Conservation (phyloP, 768 basidiomycete species). For the Xerocomus brunneocitrinus region DNA sequence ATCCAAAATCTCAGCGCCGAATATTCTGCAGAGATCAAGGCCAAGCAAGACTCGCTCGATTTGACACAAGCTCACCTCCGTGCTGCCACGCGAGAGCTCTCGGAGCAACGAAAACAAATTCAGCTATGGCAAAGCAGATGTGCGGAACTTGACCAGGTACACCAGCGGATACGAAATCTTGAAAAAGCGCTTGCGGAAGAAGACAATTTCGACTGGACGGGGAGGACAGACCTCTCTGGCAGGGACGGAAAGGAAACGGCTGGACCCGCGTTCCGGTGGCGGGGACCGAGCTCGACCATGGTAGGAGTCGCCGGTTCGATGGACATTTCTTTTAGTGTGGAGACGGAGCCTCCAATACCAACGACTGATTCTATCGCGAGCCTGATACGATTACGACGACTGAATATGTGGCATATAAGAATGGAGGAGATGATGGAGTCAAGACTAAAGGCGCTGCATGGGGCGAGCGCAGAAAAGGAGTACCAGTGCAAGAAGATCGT, state of each 20-base stretch:
- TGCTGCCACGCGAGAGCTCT: conserved; percentile 84
- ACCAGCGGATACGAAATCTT: conserved; percentile 79
- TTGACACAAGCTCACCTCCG: conserved; percentile 83
- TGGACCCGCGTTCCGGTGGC: conserved; percentile 63
- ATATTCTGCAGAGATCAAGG: conserved; percentile 78
- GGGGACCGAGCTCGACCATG: conserved; percentile 65
- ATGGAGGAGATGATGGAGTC: conserved; percentile 71
- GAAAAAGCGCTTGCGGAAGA: conserved; percentile 75
- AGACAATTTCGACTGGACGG: conserved; percentile 86
- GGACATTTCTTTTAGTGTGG: conserved; percentile 58
- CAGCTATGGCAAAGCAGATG: conserved; percentile 69
- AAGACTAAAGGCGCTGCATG: conserved; percentile 66
- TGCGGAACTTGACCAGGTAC: conserved; percentile 74
- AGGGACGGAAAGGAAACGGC: conserved; percentile 32
- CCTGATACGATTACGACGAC: conserved; percentile 66
- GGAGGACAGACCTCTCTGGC: conserved; percentile 51
- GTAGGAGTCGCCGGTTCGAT: conserved; percentile 58
- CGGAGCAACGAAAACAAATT: conserved; percentile 85
- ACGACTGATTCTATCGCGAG: conserved; percentile 50
- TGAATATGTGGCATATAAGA: conserved; percentile 80
- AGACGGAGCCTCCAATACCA: conserved; percentile 72
- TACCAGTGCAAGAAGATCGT: conserved; percentile 91
- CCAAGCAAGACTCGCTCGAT: conserved; percentile 85
- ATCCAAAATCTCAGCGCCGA: conserved; percentile 74
- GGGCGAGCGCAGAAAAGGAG: conserved; percentile 82